These are phyloP conservation scores for Pyropia yezoensis DNA, from an alignment of 23 red algal species.

Conservation along the genomic window DNA sequence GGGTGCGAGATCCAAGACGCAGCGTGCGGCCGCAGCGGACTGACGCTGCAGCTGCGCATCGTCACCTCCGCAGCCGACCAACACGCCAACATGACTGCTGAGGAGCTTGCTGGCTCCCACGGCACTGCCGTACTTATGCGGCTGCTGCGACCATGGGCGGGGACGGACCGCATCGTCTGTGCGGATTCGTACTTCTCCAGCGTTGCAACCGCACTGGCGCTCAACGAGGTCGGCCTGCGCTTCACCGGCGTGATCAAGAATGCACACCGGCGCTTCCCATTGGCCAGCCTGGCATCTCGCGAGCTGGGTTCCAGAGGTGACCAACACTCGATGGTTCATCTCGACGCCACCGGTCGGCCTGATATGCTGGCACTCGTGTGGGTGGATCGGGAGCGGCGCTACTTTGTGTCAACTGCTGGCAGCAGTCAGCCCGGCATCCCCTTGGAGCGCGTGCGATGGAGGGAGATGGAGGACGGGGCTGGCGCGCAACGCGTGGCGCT, in stretches of 20 bases:
- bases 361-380: constrained; percentile 10
- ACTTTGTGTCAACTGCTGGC: constrained; percentile 9
- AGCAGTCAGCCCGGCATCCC: not conserved
- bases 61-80: not conserved
- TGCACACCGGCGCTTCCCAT: not conserved
- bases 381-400: constrained; percentile 15
- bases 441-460: not conserved
- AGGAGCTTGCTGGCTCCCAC: not conserved
- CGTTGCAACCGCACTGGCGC: not conserved
- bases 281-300: not conserved
- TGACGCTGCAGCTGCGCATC: not conserved
- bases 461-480: not conserved
- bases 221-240: not conserved
- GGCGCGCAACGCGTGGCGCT: too few relatives aligned
- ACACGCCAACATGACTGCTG: too few relatives aligned
- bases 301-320: not conserved
- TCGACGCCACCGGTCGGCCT: too few relatives aligned
- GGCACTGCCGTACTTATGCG: not conserved
- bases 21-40: not conserved
- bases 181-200: not conserved
- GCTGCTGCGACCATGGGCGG: constrained; percentile 3
- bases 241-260: not conserved
- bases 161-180: too few relatives aligned
- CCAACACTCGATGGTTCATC: not conserved
- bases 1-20: not conserved